Base-by-base conservation (phyloP, 495 filamentous ascomycete species). In the Chaetomium fimeti region DNA sequence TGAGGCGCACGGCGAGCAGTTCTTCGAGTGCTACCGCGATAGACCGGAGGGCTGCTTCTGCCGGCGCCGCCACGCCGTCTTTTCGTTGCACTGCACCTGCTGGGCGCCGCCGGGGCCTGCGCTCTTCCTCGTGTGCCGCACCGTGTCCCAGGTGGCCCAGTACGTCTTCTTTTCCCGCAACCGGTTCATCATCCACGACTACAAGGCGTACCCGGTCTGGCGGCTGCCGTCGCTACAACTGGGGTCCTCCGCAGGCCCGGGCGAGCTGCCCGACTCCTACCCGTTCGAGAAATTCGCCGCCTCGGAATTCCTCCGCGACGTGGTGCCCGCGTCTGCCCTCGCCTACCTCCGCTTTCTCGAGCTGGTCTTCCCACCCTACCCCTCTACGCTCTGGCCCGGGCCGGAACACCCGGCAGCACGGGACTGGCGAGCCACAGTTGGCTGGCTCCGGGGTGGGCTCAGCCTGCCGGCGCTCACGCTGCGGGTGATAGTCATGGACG, bases 161-260 rank as follows among this genome's bases (percentile, higher is more conserved):
- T 55, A 38, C 47, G 29, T 62, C 42, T 62, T 66, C 60, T 66
- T 62, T 32, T 62, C 64, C 38, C 42, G 43, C 8, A 67, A 63
- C 60, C 65, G 65, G 4, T 60, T 63, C 48, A 45, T 67, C 36
- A 38, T 67, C 42, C 48, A 55, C 47, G 65, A 67, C 48, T 66
- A 61, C 54, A 57, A 57, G 32, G 36, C 38, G 36, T 25, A 18
- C 11, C 55, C 55, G 36, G 36, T 27, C 55, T 45, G 20, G 48
- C 53, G 40, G 22, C 32, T 54, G n/a, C 47, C 51, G 45, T 27
- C 51, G 29, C 65, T 49, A 36, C 16, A 28, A 47, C 12, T n/a
- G n/a, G n/a, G n/a, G n/a, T n/a, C n/a, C n/a, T n/a, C n/a, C n/a
- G n/a, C n/a, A n/a, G n/a, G n/a, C n/a, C n/a, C n/a, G n/a, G n/a